These are phyloP conservation scores for Boletellus emodensis DNA, from an alignment of 768 basidiomycete species.

Conservation along the genomic window DNA sequence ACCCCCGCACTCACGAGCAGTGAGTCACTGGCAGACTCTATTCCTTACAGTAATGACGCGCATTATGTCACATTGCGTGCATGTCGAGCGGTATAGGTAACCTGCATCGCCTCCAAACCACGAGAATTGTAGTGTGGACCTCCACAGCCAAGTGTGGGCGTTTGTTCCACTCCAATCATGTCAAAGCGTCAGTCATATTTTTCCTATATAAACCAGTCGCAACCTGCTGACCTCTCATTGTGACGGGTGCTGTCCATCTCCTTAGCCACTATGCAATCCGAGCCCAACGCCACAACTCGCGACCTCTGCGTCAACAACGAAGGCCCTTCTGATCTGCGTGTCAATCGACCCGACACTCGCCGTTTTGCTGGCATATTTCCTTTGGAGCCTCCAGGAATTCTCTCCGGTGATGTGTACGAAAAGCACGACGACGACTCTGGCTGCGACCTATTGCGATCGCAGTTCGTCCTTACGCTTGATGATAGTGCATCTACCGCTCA, in stretches of 20 bases:
- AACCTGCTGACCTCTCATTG: not conserved
- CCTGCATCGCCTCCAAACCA: constrained; percentile 15
- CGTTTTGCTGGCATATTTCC: constrained; percentile 26
- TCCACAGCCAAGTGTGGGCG: constrained; percentile 19
- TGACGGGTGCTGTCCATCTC: not conserved
- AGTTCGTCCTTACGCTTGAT: constrained; percentile 4
- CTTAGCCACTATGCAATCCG: constrained; percentile 9
- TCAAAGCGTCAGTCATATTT: constrained; percentile 21
- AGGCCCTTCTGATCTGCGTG: not conserved
- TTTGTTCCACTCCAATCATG: constrained; percentile 10
- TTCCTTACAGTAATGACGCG: too few species aligned
- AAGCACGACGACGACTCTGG: constrained; percentile 9
- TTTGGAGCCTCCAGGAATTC: constrained; percentile 5
- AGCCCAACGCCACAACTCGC: constrained; percentile 1
- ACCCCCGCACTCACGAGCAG: too few species aligned
- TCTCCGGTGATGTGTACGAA: constrained; percentile 9
- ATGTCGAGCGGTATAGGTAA: not conserved
- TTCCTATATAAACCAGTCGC: constrained; percentile 16
- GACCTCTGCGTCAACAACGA: constrained; percentile 3
- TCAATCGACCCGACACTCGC: constrained; percentile 18
- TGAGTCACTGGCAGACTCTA: too few species aligned
- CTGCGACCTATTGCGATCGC: constrained; percentile 6
- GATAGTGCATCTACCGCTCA: not conserved
- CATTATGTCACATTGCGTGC: not conserved
- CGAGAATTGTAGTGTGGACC: constrained; percentile 14